phyloP scores from a whole-genome alignment of 306 rosid species.

The Sphenostylis stenocarpa region DNA sequence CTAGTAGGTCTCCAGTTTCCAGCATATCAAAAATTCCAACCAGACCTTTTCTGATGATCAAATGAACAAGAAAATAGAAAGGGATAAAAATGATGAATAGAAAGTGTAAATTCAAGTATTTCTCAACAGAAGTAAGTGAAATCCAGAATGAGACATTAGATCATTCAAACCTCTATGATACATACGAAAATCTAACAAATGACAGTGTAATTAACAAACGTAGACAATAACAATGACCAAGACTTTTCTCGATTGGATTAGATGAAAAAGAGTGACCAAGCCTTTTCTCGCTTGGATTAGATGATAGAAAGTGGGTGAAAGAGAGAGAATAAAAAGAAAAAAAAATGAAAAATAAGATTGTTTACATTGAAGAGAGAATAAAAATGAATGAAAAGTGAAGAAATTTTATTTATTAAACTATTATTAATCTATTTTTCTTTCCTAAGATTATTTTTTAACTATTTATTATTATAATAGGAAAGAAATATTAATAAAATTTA shows the following conservation, averaged over 20 bases:
- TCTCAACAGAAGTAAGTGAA: background rate
- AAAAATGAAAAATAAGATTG: no score
- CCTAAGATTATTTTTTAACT: no score
- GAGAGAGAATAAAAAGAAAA: no score
- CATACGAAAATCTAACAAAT: background rate
- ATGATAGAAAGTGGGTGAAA: no score
- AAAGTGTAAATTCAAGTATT: background rate
- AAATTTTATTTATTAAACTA: no score
- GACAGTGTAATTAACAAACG: conserved; percentile 12
- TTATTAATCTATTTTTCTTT: no score
- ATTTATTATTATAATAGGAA: no score
- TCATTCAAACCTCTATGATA: background rate
- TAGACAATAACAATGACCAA: background rate
- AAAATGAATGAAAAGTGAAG: no score
- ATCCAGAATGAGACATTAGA: conserved; percentile 16
- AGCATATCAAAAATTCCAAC: conserved; percentile 75
- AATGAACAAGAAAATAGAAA: conserved; percentile 22
- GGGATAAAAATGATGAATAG: background rate
- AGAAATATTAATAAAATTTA: no score
- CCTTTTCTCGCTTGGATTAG: no score
- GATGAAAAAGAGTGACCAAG: no score
- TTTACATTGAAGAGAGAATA: no score
- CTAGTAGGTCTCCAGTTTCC: conserved; percentile 61
- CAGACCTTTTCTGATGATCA: conserved; percentile 73
- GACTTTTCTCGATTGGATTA: background rate